Evolutionary conservation across 2,329 filamentous ascomycete species (phyloP), one percentile per base, ranked within the genome.

Genomic region (Aspergillus sojae): DNA sequence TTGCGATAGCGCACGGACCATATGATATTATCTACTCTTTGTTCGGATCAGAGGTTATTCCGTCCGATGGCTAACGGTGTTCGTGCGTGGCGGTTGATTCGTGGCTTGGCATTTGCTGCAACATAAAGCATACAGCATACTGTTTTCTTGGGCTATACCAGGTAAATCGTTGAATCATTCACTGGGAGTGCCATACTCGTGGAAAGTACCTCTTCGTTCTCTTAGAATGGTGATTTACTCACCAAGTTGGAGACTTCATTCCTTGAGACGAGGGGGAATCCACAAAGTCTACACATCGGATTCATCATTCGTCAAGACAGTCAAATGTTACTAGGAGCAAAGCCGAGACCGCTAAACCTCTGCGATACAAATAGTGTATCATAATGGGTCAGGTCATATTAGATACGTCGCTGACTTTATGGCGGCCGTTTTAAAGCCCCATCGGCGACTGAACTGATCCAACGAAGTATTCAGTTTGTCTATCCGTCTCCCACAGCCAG

Each of bases 1-100:
- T 67, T 65, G 66, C 64, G 65, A 68, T 66, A 66, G 58, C 67
- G 68, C 68, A 69, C 67, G 64, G 65, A 60, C 68, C 68, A 64
- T 26, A 39, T 26, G 32, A 39, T 55, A 55, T 36, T 5, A 26
- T 23, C 21, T 55, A 23, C 14, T 43, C 11, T 6, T 32, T 26
- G n/a, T 23, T 34, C 60, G 60, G 65, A 57, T 16, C 21, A 26
- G 34, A 30, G 11, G 14, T 65, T 61, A 16, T 39, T 65, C 66
- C 65, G 53, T 3, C 5, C 9, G 30, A n/a, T 21, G 61, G 48
- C 58, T 41, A 41, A 41, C 39, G 9, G 28, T 32, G 21, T 23
- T 32, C 34, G 34, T 16, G 14, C 5, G 14, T 36, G 34, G 34
- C 34, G 14, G 14, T 14, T 36, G 34, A 28, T 28, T 5, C 16